Percentiles rank a stretch among this genome's conserved stretches.
phyloP scores from a whole-genome alignment of 2,329 filamentous ascomycete genomes.

The Harringtonia aguacate region DNA sequence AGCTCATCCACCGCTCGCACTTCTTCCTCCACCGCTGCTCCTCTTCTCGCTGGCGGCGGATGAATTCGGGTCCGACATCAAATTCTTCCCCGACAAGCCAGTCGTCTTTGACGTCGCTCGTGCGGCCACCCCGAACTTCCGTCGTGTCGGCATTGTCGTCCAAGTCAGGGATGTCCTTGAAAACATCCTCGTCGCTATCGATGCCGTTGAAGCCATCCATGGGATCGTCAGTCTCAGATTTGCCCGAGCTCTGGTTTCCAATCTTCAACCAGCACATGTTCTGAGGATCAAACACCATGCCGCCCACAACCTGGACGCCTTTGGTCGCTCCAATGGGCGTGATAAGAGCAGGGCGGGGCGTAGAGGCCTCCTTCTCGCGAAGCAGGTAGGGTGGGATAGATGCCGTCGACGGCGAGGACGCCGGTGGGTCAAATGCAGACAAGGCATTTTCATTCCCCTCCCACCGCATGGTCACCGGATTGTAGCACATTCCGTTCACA shows the following conservation, averaged over 20 bases:
- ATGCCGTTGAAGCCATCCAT: conserved; percentile 58
- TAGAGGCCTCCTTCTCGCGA: conserved; percentile 47
- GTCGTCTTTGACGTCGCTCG: conserved; percentile 58
- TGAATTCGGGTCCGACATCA: conserved; percentile 90
- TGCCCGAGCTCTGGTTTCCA: conserved; percentile 29
- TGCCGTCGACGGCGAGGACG: conserved; percentile 41
- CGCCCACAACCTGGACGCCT: conserved; percentile 87
- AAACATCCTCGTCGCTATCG: conserved; percentile 86
- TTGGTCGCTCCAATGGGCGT: conserved; percentile 78
- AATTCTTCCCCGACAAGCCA: conserved; percentile 93
- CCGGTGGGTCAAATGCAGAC: conserved; percentile 61
- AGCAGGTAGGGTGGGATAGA: conserved; percentile 30
- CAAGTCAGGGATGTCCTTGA: conserved; percentile 88
- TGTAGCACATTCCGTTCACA: conserved; percentile 94
- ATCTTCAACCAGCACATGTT: conserved; percentile 98
- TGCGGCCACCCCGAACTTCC: conserved; percentile 38
- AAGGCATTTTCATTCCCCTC: conserved; percentile 91
- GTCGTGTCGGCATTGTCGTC: conserved; percentile 54
- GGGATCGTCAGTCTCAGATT: conserved; percentile 41
- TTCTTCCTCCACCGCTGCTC: conserved; percentile 85
- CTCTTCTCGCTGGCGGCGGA: conserved; percentile 79
- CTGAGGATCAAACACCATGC: conserved; percentile 95
- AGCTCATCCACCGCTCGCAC: conserved; percentile 73
- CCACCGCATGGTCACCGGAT: conserved; percentile 78
- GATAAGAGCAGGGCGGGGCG: conserved; percentile 69